Evolutionary conservation across 2,329 filamentous ascomycete genomes (phyloP), one percentile per base, ranked within the genome.

Genomic region (Aplosporella prunicola): DNA sequence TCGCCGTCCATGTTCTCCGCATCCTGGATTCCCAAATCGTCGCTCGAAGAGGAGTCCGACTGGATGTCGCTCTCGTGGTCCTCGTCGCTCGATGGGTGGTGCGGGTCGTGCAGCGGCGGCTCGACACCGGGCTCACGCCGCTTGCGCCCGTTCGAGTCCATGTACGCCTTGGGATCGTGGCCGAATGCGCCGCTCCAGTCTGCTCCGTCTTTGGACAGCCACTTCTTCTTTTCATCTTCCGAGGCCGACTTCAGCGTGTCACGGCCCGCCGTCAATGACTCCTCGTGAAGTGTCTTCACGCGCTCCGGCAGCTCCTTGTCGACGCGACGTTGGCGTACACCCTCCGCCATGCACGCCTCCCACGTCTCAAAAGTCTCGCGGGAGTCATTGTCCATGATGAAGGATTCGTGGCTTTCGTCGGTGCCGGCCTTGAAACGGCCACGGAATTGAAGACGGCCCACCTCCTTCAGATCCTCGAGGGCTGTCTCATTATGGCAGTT

Each of bases 351-450:
- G 56, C 89, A 95, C 1, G 87, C 84, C 58, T 95, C 87, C 86
- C 88, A 96, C 0, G 82, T 83, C 63, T 96, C 89, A 46, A 85
- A 93, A 0, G 88, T 95, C 66, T 96, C 91, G 20, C 89, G 80
- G 1, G 82, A 80, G 55, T 93, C 79, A 51, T 93, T 94, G 58
- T 93, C 84, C 32, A 78, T 74, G 15, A 94, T 79, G 49, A 94
- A 95, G 2, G 69, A 71, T 46, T 84, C 73, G 55, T 96, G 91
- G 13, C 85, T 82, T 37, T 84, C 77, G 55, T 95, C 88, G 32
- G 85, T 93, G 10, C 89, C 89, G 0, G 88, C 79, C 46, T 91
- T 93, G 67, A 96, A 96, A 9, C 78, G 73, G 9, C 77, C 84
- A 2, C 71, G 69, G 69, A 96, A 94, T 23, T 77, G 74, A 9